Evolutionary conservation across 2,329 filamentous ascomycete genomes (phyloP).

Genomic region (Lecanicillium sp.): DNA sequence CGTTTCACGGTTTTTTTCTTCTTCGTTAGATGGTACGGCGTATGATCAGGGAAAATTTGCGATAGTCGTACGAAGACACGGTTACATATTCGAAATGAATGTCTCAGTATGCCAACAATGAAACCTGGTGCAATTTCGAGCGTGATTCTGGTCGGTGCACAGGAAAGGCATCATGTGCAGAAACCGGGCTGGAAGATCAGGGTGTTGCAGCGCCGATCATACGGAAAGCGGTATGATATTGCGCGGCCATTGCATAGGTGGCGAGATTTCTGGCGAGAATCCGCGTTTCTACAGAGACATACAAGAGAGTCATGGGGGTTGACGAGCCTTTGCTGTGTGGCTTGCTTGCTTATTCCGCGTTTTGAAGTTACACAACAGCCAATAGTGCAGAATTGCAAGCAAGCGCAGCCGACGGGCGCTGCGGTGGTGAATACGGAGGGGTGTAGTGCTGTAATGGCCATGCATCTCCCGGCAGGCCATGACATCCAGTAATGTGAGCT

Average conservation of each 20-base stretch:
- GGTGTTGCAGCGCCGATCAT: no score
- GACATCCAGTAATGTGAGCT: background rate
- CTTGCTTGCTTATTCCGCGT: background rate
- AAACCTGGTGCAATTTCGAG: no score
- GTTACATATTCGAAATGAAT: conserved; percentile 2
- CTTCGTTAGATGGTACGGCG: conserved; percentile 9
- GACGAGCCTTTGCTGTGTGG: background rate
- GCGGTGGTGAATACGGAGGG: no score
- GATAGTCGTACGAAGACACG: conserved; percentile 2
- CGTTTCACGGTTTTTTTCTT: conserved; percentile 10
- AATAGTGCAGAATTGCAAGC: no score
- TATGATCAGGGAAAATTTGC: conserved; percentile 7
- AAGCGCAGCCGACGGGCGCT: no score
- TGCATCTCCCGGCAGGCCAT: background rate
- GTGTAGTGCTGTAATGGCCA: background rate
- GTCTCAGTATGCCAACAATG: conserved; percentile 1
- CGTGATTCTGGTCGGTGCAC: no score
- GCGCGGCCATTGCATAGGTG: no score
- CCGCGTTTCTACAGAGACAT: no score
- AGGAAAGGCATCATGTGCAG: no score
- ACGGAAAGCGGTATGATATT: no score
- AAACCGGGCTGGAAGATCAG: no score
- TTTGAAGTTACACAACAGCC: background rate
- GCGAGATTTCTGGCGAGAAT: no score
- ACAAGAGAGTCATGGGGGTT: background rate